Percentiles rank a stretch among this genome's conserved stretches.
These are phyloP conservation scores for Sphaerulina vaccinii DNA, from an alignment of 2,329 filamentous ascomycete species.

Conservation along the genomic window DNA sequence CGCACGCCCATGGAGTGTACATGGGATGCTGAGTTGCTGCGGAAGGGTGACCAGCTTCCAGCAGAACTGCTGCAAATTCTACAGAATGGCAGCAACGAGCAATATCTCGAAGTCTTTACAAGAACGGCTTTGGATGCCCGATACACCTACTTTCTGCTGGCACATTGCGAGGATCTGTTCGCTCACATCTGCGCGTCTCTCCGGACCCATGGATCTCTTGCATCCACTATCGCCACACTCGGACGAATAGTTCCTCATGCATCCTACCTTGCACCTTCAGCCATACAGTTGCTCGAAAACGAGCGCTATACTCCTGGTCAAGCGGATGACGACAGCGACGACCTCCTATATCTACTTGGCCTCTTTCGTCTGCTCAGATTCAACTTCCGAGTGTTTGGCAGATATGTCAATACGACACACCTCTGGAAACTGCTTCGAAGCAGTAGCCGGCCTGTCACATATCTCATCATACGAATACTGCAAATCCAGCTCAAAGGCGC, in stretches of 20 bases:
- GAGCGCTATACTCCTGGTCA: conserved; percentile 22
- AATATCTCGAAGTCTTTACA: conserved; percentile 70
- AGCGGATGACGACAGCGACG: conserved; percentile 19
- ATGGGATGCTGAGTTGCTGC: conserved; percentile 33
- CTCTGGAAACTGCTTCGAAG: conserved; percentile 68
- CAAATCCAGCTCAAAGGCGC: conserved; percentile 76
- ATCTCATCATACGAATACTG: conserved; percentile 78
- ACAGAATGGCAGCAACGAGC: conserved; percentile 56
- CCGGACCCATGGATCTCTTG: conserved; percentile 42
- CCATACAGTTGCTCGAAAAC: conserved; percentile 25
- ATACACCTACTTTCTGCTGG: conserved; percentile 71
- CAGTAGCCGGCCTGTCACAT: conserved; percentile 62
- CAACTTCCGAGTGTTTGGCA: conserved; percentile 66
- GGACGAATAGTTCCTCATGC: conserved; percentile 78
- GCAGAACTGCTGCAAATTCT: conserved; percentile 68
- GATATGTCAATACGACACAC: conserved; percentile 62
- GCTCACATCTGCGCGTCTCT: conserved; percentile 72
- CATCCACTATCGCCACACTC: conserved; percentile 61
- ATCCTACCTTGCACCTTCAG: conserved; percentile 63
- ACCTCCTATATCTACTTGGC: conserved; percentile 56
- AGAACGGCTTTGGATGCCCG: conserved; percentile 66
- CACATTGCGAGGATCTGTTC: conserved; percentile 71
- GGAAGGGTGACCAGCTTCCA: conserved; percentile 59
- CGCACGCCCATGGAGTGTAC: conserved; percentile 30
- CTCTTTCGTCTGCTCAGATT: conserved; percentile 77